These are phyloP conservation scores for Musa schizocarpa DNA, from an alignment of 176 grass and related monocot genomes.

Conservation along the genomic window DNA sequence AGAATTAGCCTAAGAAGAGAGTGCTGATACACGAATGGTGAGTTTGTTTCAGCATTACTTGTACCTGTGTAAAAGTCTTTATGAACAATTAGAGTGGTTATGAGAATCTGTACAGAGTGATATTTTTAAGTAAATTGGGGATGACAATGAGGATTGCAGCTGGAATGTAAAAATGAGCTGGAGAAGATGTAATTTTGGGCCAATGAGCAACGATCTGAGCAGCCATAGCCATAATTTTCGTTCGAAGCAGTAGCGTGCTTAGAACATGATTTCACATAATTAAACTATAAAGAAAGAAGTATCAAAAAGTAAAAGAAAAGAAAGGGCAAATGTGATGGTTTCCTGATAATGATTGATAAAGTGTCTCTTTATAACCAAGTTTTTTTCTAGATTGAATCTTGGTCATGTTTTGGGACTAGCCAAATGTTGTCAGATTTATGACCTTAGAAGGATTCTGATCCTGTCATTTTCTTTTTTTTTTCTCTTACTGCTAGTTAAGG, in stretches of 20 bases:
- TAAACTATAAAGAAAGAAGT: no score
- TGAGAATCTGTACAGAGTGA: no score
- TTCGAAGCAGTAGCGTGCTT: no score
- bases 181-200: background rate
- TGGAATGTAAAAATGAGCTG: background rate
- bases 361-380: background rate
- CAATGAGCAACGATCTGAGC: no score
- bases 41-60: no score
- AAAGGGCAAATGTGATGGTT: background rate
- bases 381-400: background rate
- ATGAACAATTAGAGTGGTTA: no score
- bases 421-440: background rate
- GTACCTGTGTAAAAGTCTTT: no score
- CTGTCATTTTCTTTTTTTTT: background rate
- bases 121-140: background rate
- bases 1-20: background rate
- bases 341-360: background rate
- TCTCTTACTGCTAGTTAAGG: no score
- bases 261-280: no score
- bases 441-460: background rate
- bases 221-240: background rate
- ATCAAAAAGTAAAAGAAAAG: background rate
- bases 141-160: background rate
- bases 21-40: background rate
- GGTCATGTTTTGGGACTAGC: background rate